phyloP scores from a whole-genome alignment of 352 stramenopile species.

The Aphanomyces stellatus region DNA sequence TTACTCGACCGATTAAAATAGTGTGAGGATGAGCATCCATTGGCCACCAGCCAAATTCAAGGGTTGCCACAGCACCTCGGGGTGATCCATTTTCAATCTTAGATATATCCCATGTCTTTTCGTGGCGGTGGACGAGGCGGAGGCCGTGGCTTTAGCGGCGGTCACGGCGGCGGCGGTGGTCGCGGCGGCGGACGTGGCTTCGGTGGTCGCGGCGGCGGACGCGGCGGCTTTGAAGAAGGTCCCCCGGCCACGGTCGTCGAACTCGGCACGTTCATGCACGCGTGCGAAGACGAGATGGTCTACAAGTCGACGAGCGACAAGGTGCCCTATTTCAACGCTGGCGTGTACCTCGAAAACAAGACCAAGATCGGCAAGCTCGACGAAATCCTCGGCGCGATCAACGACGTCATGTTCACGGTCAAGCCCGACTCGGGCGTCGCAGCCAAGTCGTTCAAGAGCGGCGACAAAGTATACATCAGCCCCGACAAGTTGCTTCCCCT shows the following conservation, averaged over 20 bases:
- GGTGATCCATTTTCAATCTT: constrained; percentile 13
- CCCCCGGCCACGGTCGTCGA: constrained; percentile 78
- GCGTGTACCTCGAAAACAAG: constrained; percentile 98
- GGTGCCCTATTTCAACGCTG: constrained; percentile 99
- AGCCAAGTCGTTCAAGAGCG: constrained; percentile 92
- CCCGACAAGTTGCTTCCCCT: constrained; percentile 96
- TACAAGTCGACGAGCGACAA: constrained; percentile 95
- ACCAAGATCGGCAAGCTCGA: constrained; percentile 98
- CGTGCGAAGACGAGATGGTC: constrained; percentile 97
- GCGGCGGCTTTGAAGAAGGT: constrained; percentile 43
- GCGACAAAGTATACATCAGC: constrained; percentile 97
- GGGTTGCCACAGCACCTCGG: neutral
- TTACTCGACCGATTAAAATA: neutral
- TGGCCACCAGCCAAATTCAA: constrained; percentile 18
- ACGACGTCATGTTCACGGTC: constrained; percentile 95
- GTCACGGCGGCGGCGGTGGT: constrained; percentile 24
- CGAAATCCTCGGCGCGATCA: constrained; percentile 97
- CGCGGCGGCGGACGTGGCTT: constrained; percentile 38
- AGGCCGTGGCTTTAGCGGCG: constrained; percentile 34
- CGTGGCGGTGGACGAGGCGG: constrained; percentile 34
- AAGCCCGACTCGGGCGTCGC: constrained; percentile 94
- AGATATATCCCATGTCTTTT: constrained; percentile 37
- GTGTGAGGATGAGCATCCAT: neutral
- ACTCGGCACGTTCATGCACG: constrained; percentile 93
- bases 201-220: constrained; percentile 32